Evolutionary conservation across 2,329 filamentous ascomycete genomes (phyloP), one percentile per base, ranked within the genome.

Genomic region (Stagonosporopsis cucurbitacearum): DNA sequence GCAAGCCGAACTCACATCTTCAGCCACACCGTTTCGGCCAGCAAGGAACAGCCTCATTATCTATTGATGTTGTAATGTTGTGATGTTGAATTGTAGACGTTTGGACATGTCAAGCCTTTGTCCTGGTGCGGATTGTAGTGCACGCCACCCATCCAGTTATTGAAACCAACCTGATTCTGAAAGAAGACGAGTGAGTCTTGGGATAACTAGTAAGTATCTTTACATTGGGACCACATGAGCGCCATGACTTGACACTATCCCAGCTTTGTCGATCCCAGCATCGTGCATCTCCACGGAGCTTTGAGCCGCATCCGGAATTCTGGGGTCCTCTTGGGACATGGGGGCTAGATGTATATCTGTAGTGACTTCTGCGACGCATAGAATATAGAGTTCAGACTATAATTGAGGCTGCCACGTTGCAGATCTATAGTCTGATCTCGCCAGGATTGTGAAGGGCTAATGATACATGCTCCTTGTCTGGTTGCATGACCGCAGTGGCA

Each of bases 221-320:
- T 30, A 28, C 41, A 5, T 30, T 47, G 8, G 32, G 15, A 12
- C 49, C 45, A 49, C 51, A 35, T 49, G 51, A 40, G n/a, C 22
- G 26, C 32, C 26, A 37, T 49, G 51, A 49, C 51, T 49, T 40
- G 44, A n/a, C 40, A 40, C 20, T 40, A 44, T 33, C 44, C 33
- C 39, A 54, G 51, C 39, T 44, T 49, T 49, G 44, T 43, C 19
- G 37, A 54, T 48, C 50, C 30, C 4, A 8, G n/a, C 3, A 15
- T 9, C 30, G 23, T 44, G 15, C 23, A 37, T 54, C 37, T 43
- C 30, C 32, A 44, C 39, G 19, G 30, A 8, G 25, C 19, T 11
- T 26, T 15, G 22, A 23, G 33, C 40, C 19, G 39, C 32, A 2
- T 11, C 6, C 19, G n/a, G n/a, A 12, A 44, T 15, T 25, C 28